Evolutionary conservation across 2,329 filamentous ascomycete genomes (phyloP).

Genomic region (Fusarium mundagurra): DNA sequence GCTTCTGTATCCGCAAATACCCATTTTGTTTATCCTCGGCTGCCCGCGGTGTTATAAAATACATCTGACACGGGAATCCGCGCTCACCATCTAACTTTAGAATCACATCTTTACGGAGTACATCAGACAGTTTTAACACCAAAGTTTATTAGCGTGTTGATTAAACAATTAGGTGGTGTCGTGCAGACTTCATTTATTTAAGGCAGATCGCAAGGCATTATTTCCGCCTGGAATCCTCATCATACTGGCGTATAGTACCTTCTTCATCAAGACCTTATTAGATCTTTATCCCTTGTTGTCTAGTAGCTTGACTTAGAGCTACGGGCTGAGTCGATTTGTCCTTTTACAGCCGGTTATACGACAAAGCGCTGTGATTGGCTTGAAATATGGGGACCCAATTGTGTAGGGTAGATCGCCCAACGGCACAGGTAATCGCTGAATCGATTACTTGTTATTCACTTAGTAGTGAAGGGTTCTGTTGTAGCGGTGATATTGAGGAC

Average conservation of each 20-base stretch:
- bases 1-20: fast-evolving
- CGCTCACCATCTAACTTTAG: neutral
- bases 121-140: fast-evolving
- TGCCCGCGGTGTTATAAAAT: neutral
- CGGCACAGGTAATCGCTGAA: fast-evolving
- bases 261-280: fast-evolving
- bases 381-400: fast-evolving
- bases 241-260: fast-evolving
- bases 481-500: fast-evolving
- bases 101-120: neutral
- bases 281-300: neutral
- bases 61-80: too few species aligned
- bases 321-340: neutral
- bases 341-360: too few species aligned
- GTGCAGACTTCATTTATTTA: fast-evolving
- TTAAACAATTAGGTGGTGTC: fast-evolving
- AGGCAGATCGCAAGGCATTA: fast-evolving
- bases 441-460: neutral
- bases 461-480: fast-evolving
- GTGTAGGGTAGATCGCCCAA: neutral
- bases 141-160: fast-evolving
- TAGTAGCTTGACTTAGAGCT: neutral
- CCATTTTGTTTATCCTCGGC: neutral
- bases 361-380: neutral
- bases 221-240: fast-evolving